Base-by-base conservation (phyloP, 2,329 filamentous ascomycete species). In the Fusarium tanahbumbuense region DNA sequence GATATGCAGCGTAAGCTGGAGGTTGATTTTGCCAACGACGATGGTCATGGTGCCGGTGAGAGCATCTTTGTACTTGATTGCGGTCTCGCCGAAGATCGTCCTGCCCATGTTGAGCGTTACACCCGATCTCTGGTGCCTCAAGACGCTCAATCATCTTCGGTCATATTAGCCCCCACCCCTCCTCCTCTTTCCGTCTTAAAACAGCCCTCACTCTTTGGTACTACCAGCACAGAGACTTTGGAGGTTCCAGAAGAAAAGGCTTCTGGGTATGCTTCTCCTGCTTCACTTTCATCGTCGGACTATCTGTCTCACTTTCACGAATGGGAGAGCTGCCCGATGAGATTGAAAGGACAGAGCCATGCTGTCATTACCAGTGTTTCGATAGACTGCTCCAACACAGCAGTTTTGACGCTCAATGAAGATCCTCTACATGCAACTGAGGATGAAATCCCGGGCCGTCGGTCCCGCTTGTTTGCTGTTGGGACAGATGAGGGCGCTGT, bases 1-100 rank as follows among this genome's bases (percentile, higher is more conserved):
- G 93, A 98, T 75, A 98, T 98, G 94, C 89, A 89, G 56, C 88
- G 94, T 64, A 89, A 84, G 67, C 83, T 98, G 5, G 91, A 96
- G 74, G 93, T 97, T 4, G 96, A 99, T 76, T 98, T 98, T 80
- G 92, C 92, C 42, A 89, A 88, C 22, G 93, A 94, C 70, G 92
- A 96, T 79, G 88, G 88, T n/a, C 83, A 88, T 57, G 88, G 90
- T 50, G 91, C 90, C 27, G 94, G 94, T 22, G 95, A 98, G 79
- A 86, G 85, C 18, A 83, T 97, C 41, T 84, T 97, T 27, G 86
- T 97, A 5, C 85, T 98, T 48, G 85, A 89, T 34, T 92, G 91
- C 74, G 93, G 93, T 1, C 79, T 89, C n/a, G 87, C 88, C 28
- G 87, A 92, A 67, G 85, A 84, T 9, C 81, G 83, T 32, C 79